Base-by-base conservation (phyloP, 306 rosid genomes). In the Cucurbita argyrosperma region DNA sequence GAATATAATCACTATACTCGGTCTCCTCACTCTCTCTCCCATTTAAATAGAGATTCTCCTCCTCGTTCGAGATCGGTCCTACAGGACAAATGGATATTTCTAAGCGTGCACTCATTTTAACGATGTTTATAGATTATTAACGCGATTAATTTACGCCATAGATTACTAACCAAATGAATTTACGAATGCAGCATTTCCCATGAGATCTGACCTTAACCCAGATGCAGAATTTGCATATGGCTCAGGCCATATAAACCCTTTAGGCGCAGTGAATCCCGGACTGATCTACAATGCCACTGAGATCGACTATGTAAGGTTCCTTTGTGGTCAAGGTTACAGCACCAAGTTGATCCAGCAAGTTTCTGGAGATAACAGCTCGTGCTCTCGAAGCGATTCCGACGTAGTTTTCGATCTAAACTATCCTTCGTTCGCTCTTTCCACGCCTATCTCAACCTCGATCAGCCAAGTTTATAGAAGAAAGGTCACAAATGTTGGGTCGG, bases 401-500 rank as follows among this genome's bases (percentile, higher is more conserved):
- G 45, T 66, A 9, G 74, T 50, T 42, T 76, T 58, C 10, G 84
- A 85, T 21, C 60, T 89, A 4, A 89, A 89, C 46, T 89, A 87
- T 42, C 86, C 92, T 6, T 84, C 88, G 0, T 80, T 87, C 39
- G 70, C 85, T 57, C 81, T 84, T 46, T 38, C 76, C 11, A 53
- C 19, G 5, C 0, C 47, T 2, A 43, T 50, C 46, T 54, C 78
- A 6, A 49, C 72, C 51, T 8, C 56, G 1, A 61, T 87, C 5
- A 74, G 42, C 39, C 79, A 78, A 1, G 61, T 46, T 35, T 86
- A 80, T 15, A 19, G 11, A 5, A 72, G 89, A 76, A 79, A 76
- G 0, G 82, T 79, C 50, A 87, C 89, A 11, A 82, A 84, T 66
- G 89, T 86, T 26, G 89, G 91, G 10, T 77, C 82, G 0, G 14